These are phyloP conservation scores for Heliamphora exappendiculata DNA, from an alignment of 148 eudicot genomes.

Conservation along the genomic window DNA sequence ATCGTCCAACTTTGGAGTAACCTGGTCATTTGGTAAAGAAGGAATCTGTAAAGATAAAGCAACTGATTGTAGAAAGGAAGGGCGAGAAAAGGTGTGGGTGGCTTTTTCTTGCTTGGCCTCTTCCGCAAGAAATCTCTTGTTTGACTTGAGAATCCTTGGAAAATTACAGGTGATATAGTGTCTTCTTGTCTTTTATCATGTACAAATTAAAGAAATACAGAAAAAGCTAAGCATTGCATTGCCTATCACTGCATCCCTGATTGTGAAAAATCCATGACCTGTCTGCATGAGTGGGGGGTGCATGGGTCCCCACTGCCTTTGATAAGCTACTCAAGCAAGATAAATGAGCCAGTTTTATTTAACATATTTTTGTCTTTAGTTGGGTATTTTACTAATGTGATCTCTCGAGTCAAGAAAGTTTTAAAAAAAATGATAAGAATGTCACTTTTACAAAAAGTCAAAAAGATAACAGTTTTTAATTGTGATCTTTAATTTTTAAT, in stretches of 20 bases:
- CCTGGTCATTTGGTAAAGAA: neutral
- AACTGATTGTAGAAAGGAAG: neutral
- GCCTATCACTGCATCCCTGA: neutral
- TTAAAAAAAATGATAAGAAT: too few species aligned
- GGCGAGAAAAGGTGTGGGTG: neutral
- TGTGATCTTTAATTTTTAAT: too few species aligned
- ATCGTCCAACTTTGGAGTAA: neutral
- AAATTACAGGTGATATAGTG: neutral
- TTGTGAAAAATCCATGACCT: neutral
- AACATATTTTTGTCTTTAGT: too few species aligned
- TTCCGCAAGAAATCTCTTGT: neutral
- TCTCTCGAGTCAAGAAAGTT: too few species aligned
- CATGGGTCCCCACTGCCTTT: neutral
- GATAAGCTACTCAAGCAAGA: too few species aligned
- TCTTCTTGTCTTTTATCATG: neutral
- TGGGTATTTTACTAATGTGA: too few species aligned
- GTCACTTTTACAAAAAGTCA: too few species aligned
- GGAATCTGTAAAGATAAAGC: conserved; percentile 10
- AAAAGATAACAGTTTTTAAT: too few species aligned
- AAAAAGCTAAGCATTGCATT: neutral
- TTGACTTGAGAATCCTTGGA: conserved; percentile 1
- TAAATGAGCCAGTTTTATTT: too few species aligned
- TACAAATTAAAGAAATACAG: neutral
- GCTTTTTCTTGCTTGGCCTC: conserved; percentile 5
- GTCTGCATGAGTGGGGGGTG: conserved; percentile 3